phyloP scores from a whole-genome alignment of 176 grass and related monocot genomes.

The Metroxylon sagu region DNA sequence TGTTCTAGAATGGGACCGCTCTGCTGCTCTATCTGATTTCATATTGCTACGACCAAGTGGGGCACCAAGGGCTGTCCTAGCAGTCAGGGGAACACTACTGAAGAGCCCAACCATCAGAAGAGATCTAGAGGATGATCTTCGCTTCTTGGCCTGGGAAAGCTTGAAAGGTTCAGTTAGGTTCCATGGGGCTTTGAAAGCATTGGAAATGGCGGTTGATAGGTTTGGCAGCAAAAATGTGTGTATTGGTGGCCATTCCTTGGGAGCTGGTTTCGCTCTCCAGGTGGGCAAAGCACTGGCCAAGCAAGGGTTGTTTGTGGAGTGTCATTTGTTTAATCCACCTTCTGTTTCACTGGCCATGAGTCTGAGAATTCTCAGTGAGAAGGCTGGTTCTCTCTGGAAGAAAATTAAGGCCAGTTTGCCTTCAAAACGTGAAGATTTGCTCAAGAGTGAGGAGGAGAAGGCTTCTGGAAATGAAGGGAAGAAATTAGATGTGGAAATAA shows the following conservation, averaged over 20 bases:
- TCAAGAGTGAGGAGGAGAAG: neutral
- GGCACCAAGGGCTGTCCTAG: constrained; percentile 50
- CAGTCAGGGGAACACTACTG: constrained; percentile 63
- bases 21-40: constrained; percentile 34
- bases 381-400: constrained; percentile 50
- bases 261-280: constrained; percentile 77
- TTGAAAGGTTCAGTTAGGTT: constrained; percentile 75
- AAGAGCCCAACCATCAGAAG: constrained; percentile 36
- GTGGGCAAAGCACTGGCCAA: constrained; percentile 77
- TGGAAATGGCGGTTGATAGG: constrained; percentile 24
- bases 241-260: constrained; percentile 64
- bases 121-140: constrained; percentile 61
- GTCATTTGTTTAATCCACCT: constrained; percentile 87
- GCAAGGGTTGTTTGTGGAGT: constrained; percentile 70
- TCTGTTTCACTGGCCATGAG: constrained; percentile 73
- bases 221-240: constrained; percentile 36
- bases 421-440: constrained; percentile 1
- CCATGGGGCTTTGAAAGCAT: constrained; percentile 41
- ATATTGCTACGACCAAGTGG: constrained; percentile 45
- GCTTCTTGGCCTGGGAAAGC: constrained; percentile 68
- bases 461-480: constrained; percentile 14
- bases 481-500: constrained; percentile 3
- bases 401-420: constrained; percentile 42
- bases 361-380: constrained; percentile 49
- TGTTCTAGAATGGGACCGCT: constrained; percentile 74